Base-by-base conservation (phyloP, 164 flowering plant species). In the Chimonanthus salicifolius region DNA sequence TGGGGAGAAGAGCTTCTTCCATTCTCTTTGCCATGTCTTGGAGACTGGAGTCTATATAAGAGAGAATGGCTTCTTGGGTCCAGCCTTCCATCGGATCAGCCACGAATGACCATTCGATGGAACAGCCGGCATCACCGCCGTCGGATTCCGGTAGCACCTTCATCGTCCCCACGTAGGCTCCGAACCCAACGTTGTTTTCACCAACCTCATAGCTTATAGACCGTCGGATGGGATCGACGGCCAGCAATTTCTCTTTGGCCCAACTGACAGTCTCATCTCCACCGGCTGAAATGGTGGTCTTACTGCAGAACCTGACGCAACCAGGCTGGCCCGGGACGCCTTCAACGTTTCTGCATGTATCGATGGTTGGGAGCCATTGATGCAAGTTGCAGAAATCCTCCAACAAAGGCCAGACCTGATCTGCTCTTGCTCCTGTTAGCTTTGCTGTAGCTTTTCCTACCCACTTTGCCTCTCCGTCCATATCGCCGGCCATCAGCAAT, bases 211-310 rank as follows among this genome's bases (percentile, higher is more conserved):
- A 89, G 69, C 77, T 83, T 0, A 89, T 7, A 46, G 74, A 71
- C 72, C 80, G 76, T 16, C 71, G 20, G 20, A 64, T 47, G 0
- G 83, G 80, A 63, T 88, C 89, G 0, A 84, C 77, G 49, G 46
- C 43, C 4, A 80, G 1, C 8, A 87, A 74, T 76, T 68, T 85
- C 85, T 90, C 92, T 3, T 76, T 82, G n/a, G 77, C 85, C 92
- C 91, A 90, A 47, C 48, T 79, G 69, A 68, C 8, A 0, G 49
- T 33, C n/a, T 46, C 21, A 10, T 54, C 60, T 2, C 68, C 71
- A 5, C 47, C 54, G 46, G 76, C 43, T 21, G 72, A 3, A 8
- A 43, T 1, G n/a, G 68, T 10, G 44, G 49, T 44, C 69, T 72
- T 8, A 16, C 82, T 74, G 70, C 89, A 87, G 84, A 85, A 80